phyloP scores from a whole-genome alignment of 2,329 filamentous ascomycete species.

The Hirsutella rhossiliensis region DNA sequence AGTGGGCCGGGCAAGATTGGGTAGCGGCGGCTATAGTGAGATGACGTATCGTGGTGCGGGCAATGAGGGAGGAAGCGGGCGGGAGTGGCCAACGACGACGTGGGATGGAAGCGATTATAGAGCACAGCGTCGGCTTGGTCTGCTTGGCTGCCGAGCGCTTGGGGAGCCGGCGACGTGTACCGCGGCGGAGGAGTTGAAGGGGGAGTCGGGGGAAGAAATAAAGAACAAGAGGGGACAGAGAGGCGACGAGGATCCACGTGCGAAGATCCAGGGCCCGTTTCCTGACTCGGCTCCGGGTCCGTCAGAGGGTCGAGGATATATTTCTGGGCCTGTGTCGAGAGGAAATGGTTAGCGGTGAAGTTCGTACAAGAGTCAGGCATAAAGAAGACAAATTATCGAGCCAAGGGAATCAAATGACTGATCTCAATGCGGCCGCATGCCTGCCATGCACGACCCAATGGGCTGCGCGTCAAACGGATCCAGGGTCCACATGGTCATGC shows the following conservation, averaged over 20 bases:
- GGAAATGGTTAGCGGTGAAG: background rate
- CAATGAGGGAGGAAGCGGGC: too few relatives aligned
- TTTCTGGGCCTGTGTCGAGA: constrained; percentile 41
- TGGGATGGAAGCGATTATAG: too few relatives aligned
- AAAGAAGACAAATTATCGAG: background rate
- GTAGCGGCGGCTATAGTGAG: too few relatives aligned
- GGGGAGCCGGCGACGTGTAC: too few relatives aligned
- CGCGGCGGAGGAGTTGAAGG: background rate
- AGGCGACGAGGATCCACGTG: constrained; percentile 25
- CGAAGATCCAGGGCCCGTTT: constrained; percentile 51
- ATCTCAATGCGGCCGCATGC: background rate
- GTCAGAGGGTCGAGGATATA: constrained; percentile 60
- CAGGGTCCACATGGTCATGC: background rate
- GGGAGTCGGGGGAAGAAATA: background rate
- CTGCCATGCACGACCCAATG: background rate
- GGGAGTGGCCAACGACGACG: too few relatives aligned
- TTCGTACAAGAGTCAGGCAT: background rate
- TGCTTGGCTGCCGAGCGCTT: too few relatives aligned
- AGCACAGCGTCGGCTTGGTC: too few relatives aligned
- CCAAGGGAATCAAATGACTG: background rate
- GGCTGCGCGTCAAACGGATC: background rate
- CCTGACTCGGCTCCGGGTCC: constrained; percentile 53
- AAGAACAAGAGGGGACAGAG: background rate
- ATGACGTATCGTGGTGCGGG: too few relatives aligned
- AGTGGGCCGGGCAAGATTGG: too few relatives aligned